A percentile compares a stretch with the other conserved stretches of the same genome.
Conservation (phyloP, 129 eudicot genomes). For the Chrysanthemum lavandulifolium region DNA sequence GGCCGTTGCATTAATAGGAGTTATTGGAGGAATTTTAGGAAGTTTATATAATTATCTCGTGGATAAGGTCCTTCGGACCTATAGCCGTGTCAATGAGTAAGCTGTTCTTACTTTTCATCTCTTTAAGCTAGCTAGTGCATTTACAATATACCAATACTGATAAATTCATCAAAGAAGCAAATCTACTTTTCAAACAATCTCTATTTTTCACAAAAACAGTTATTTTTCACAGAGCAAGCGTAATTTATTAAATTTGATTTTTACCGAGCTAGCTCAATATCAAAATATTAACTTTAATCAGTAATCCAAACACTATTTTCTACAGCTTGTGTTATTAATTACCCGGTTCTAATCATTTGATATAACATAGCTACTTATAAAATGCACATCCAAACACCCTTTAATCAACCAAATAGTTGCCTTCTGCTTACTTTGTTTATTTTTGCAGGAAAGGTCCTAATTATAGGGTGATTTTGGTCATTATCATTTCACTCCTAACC, state of each 20-base stretch:
- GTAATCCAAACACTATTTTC: background rate
- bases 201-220: background rate
- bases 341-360: background rate
- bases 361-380: background rate
- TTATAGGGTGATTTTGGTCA: conserved; percentile 62
- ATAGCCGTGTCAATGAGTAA: conserved; percentile 82
- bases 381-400: background rate
- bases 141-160: background rate
- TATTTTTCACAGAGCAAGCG: background rate
- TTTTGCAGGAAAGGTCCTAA: conserved; percentile 79
- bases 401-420: background rate
- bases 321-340: background rate
- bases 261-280: too few relatives aligned
- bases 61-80: conserved; percentile 81
- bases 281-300: background rate
- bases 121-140: background rate
- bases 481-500: conserved; percentile 63
- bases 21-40: conserved; percentile 82
- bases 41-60: conserved; percentile 81
- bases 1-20: conserved; percentile 73
- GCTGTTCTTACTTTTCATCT: conserved; percentile 16
- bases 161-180: conserved; percentile 2
- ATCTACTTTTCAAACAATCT: background rate
- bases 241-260: too few relatives aligned
- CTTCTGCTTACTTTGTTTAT: conserved; percentile 5